A percentile compares a stretch with the other conserved stretches of the same genome.
These are phyloP conservation scores for Hansenula sp. DNA, from an alignment of 1,139 yeast species.

Conservation along the genomic window DNA sequence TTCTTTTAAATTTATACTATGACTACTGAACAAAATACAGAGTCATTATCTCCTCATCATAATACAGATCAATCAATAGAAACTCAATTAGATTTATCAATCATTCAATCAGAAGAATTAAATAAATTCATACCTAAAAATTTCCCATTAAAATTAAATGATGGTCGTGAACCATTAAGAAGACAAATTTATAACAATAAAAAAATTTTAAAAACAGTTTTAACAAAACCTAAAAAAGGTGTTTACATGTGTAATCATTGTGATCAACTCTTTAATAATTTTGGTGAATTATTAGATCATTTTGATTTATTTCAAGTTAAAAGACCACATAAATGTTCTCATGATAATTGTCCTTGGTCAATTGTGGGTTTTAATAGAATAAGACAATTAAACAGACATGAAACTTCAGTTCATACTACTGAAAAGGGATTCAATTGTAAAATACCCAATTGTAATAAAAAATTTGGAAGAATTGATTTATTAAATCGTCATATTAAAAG, in stretches of 20 bases:
- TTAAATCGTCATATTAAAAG: slow-evolving; percentile 47
- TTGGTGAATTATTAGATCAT: slow-evolving; percentile 32
- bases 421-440: slow-evolving; percentile 53
- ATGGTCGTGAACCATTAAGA: slow-evolving; percentile 19
- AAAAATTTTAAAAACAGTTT: slow-evolving; percentile 13
- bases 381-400: slow-evolving; percentile 24
- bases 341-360: slow-evolving; percentile 45
- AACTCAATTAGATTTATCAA: neutral
- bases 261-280: slow-evolving; percentile 27
- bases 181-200: slow-evolving; percentile 19
- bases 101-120: neutral
- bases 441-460: slow-evolving; percentile 56
- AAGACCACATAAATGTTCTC: slow-evolving; percentile 38
- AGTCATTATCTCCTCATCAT: neutral
- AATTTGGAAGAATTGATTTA: slow-evolving; percentile 66
- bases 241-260: slow-evolving; percentile 41
- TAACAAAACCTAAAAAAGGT: slow-evolving; percentile 32
- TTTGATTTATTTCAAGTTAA: slow-evolving; percentile 31
- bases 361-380: slow-evolving; percentile 44
- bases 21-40: too few species aligned
- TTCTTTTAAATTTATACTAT: too few species aligned
- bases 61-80: neutral
- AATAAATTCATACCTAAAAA: slow-evolving; percentile 1
- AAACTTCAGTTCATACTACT: slow-evolving; percentile 18
- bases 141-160: slow-evolving; percentile 7